Conservation (phyloP, 2,329 filamentous ascomycete species). For the Teratosphaeria gauchensis region DNA sequence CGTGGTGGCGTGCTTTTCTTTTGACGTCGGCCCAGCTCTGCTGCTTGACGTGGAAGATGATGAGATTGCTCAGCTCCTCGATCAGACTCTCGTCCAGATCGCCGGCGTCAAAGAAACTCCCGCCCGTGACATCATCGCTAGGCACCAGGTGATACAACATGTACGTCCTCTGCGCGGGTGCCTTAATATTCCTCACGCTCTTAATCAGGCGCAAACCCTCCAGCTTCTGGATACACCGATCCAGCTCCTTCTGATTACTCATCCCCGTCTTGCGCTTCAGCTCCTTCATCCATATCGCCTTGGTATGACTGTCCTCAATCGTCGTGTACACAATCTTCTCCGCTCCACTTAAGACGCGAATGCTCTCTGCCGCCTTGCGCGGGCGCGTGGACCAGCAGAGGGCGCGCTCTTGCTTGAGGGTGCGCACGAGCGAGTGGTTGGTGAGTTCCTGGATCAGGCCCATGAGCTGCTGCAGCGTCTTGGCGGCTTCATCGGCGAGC, state of each 20-base stretch:
- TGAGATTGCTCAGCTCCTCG: constrained; percentile 59
- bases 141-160: constrained; percentile 79
- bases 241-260: constrained; percentile 57
- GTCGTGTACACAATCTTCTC: constrained; percentile 81
- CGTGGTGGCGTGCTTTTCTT: not conserved
- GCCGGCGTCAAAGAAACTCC: constrained; percentile 88
- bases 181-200: constrained; percentile 83
- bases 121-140: constrained; percentile 82
- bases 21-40: constrained; percentile 58
- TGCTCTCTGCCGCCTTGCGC: constrained; percentile 20
- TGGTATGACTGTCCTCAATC: constrained; percentile 74
- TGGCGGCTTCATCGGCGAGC: constrained; percentile 3
- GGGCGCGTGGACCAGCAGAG: constrained; percentile 22
- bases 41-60: constrained; percentile 63
- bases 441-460: constrained; percentile 23
- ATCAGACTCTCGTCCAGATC: constrained; percentile 86
- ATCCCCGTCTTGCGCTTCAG: constrained; percentile 65
- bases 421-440: constrained; percentile 22
- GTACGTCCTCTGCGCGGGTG: constrained; percentile 88
- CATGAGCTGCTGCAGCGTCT: constrained; percentile 16
- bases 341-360: constrained; percentile 46
- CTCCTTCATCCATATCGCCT: constrained; percentile 84
- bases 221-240: constrained; percentile 65
- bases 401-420: constrained; percentile 18
- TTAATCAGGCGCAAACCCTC: constrained; percentile 75